Conservation (phyloP, 2,329 filamentous ascomycete genomes). For the Fusarium mexicanum region DNA sequence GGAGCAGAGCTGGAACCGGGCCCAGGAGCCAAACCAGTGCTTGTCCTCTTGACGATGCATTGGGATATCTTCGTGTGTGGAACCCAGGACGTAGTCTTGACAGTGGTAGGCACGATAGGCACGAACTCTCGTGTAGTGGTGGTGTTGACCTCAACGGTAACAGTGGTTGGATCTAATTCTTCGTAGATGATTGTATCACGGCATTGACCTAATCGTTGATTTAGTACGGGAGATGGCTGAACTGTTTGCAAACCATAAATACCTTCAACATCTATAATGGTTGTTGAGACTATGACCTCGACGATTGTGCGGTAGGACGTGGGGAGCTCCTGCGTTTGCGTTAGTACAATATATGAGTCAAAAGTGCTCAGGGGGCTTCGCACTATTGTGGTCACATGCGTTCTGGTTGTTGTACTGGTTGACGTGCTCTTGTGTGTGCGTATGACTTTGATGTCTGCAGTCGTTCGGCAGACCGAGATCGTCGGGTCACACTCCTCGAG, state of each 20-base stretch:
- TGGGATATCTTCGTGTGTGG: rapidly evolving
- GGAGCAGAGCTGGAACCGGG: neutral
- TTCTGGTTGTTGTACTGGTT: too few relatives aligned
- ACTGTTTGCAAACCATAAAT: too few relatives aligned
- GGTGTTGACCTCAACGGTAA: neutral
- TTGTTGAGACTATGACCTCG: too few relatives aligned
- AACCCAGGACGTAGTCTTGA: neutral
- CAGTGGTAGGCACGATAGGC: neutral
- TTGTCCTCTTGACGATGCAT: neutral
- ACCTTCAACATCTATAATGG: too few relatives aligned
- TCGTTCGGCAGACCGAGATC: neutral
- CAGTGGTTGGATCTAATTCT: neutral
- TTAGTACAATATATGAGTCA: too few relatives aligned
- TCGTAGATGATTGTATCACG: too few relatives aligned
- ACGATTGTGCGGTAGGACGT: too few relatives aligned
- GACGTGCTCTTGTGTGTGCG: neutral
- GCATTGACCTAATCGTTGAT: too few relatives aligned
- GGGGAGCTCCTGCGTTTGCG: too few relatives aligned
- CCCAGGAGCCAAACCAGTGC: neutral
- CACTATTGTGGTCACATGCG: too few relatives aligned
- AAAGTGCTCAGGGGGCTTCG: too few relatives aligned
- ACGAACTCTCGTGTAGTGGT: neutral
- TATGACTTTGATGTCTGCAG: rapidly evolving
- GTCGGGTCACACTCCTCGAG: neutral
- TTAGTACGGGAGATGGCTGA: too few relatives aligned